Percentiles rank a stretch among this genome's conserved stretches.
These are phyloP conservation scores for Komagataella ulmi DNA, from an alignment of 805 yeast genomes.

Conservation along the genomic window DNA sequence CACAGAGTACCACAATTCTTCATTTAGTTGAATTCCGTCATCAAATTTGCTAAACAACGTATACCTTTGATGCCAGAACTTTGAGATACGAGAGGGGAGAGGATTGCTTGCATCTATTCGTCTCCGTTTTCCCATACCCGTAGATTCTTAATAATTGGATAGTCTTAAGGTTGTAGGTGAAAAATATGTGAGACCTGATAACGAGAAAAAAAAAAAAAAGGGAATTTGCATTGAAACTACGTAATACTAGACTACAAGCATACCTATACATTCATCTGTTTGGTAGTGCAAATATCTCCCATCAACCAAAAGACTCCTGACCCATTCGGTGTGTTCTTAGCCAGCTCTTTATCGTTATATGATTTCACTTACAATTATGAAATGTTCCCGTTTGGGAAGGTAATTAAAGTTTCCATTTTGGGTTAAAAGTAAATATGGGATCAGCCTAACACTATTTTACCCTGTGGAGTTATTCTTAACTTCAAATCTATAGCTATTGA, in stretches of 20 bases:
- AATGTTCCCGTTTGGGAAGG: background rate
- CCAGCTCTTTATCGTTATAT: too few relatives aligned
- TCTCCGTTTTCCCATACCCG: background rate
- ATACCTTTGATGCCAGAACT: constrained; percentile 54
- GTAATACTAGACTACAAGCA: background rate
- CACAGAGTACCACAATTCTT: constrained; percentile 77
- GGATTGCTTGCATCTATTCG: constrained; percentile 9
- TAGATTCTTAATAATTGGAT: background rate
- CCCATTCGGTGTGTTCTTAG: background rate
- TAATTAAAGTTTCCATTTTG: background rate
- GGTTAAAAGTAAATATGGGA: background rate
- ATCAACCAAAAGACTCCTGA: too few relatives aligned
- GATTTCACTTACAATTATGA: background rate
- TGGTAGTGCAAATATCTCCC: too few relatives aligned
- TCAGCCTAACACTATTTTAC: background rate
- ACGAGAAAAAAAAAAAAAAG: background rate
- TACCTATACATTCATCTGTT: too few relatives aligned
- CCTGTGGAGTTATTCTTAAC: background rate
- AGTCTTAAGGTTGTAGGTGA: background rate
- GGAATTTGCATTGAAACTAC: too few relatives aligned
- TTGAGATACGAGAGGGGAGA: constrained; percentile 26
- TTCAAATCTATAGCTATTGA: background rate
- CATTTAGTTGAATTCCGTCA: constrained; percentile 53
- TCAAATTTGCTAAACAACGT: constrained; percentile 49
- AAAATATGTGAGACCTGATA: background rate